Base-by-base conservation (phyloP, 495 filamentous ascomycete species). In the Penicillium bialowiezense region DNA sequence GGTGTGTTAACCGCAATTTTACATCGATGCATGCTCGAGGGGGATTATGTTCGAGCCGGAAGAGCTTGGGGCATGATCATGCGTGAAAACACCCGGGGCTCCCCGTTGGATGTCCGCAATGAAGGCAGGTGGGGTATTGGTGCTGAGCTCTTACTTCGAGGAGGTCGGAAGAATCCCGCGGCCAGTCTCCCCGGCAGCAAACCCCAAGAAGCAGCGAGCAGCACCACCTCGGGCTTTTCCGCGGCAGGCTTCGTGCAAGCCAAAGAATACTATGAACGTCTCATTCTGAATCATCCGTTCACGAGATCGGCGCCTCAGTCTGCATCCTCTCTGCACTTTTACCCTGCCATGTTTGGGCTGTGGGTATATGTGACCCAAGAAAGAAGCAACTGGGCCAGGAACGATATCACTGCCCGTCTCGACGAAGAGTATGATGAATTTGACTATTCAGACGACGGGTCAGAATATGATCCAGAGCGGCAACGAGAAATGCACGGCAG, bases 91-190 rank as follows among this genome's bases (percentile, higher is more conserved):
- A 59, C 78, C 19, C 58, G 58, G 39, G 79, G 83, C 1, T 58
- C 58, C 12, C 58, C 64, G n/a, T 55, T 84, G 17, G 83, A 88
- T 64, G 61, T 82, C 2, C 71, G 84, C 24, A 67, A 41, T 15
- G 73, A 75, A 46, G 75, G 70, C 7, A 67, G 79, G 47, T 89
- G 86, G 86, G 84, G 83, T 12, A 78, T 89, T 36, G 86, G 85
- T 20, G 85, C 84, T 13, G 86, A 89, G 55, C 71, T 89, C 36
- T 59, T 88, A 38, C 70, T 87, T 21, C 74, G 77, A 12, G 65
- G 72, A 56, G 62, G 65, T 49, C 45, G 53, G 47, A 57, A 65
- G 40, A 34, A 56, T 26, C 44, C 55, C 6, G 32, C 59, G 10
- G 49, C 29, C 17, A 18, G 36, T 35, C 17, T 33, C 37, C 33